Base-by-base conservation (phyloP, 164 flowering plant genomes). In the Cinnamomum micranthum region DNA sequence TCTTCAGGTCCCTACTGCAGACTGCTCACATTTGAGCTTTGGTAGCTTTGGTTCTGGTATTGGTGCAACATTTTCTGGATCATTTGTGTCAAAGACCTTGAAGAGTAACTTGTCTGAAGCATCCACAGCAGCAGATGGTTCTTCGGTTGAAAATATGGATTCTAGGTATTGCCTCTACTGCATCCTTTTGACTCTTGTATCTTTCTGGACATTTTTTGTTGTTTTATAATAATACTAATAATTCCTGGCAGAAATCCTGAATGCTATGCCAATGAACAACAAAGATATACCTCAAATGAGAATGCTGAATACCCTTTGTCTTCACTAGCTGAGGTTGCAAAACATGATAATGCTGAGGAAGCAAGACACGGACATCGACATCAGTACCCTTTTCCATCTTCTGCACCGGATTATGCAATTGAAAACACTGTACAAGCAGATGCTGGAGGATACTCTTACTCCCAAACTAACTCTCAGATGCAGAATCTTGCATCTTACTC, bases 11-110 rank as follows among this genome's bases (percentile, higher is more conserved):
- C 94, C 93, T 58, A 80, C 87, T 71, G 88, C 89, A 13, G 97
- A 94, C 24, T 94, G 90, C 80, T 87, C 91, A 15, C 95, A 92
- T 78, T 79, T 96, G 87, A 94, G 94, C 80, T 96, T 96, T 88
- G 99, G 99, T 50, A 96, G 97, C 79, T 94, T 96, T 81, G 93
- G 97, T 73, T 75, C 95, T 79, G 92, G 83, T 72, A 78, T 84
- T 23, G 77, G 73, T 81, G 78, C 85, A 78, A 77, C 82, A 35
- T 83, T 78, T 83, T 79, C 92, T 71, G 91, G 86, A 15, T 67
- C 88, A 76, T 80, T 77, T 81, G 81, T 84, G 70, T 84, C 93
- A 72, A 84, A 80, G 62, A 77, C 88, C 25, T 65, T 80, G 64
- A 85, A 85, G 73, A 80, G 66, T 80, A 76, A 85, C 75, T 65